These are phyloP conservation scores for Leishmania mexicana DNA, from an alignment of 208 protist species.

Conservation along the genomic window DNA sequence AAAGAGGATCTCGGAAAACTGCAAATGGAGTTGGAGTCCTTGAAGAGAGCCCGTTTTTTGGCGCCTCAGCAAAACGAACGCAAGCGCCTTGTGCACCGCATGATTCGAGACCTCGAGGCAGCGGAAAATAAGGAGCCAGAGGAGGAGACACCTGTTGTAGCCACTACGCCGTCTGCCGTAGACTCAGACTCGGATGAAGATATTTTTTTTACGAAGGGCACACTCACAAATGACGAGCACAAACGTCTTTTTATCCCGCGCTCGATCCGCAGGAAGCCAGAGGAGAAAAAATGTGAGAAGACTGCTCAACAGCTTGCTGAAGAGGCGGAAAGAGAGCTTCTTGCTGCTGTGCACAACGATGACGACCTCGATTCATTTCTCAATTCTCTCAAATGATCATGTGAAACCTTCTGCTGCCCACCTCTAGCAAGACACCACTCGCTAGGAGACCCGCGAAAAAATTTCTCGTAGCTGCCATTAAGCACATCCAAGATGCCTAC, in stretches of 20 bases:
- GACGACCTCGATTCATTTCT: conserved; percentile 65
- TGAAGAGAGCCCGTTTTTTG: conserved; percentile 59
- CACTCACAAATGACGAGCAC: conserved; percentile 11
- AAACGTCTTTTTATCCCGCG: conserved; percentile 29
- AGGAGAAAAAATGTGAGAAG: conserved; percentile 11
- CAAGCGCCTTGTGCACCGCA: conserved; percentile 60
- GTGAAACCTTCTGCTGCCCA: neutral
- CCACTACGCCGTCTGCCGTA: conserved; percentile 3
- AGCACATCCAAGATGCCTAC: too few relatives aligned
- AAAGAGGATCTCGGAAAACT: conserved; percentile 59
- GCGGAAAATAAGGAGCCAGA: conserved; percentile 6
- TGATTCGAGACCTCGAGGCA: conserved; percentile 45
- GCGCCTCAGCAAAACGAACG: conserved; percentile 73
- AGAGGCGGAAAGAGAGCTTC: conserved; percentile 52
- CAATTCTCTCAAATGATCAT: conserved; percentile 33
- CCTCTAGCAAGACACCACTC: neutral
- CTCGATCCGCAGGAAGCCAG: conserved; percentile 12
- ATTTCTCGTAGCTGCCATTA: too few relatives aligned
- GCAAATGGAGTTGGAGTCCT: conserved; percentile 46
- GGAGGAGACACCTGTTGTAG: neutral
- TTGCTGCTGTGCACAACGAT: conserved; percentile 28
- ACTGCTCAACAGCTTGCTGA: conserved; percentile 30
- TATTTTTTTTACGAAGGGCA: conserved; percentile 10
- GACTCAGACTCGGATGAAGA: conserved; percentile 36
- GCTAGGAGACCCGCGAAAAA: too few relatives aligned